phyloP scores from a whole-genome alignment of 129 eudicot genomes.

The Artemisia tridentata region DNA sequence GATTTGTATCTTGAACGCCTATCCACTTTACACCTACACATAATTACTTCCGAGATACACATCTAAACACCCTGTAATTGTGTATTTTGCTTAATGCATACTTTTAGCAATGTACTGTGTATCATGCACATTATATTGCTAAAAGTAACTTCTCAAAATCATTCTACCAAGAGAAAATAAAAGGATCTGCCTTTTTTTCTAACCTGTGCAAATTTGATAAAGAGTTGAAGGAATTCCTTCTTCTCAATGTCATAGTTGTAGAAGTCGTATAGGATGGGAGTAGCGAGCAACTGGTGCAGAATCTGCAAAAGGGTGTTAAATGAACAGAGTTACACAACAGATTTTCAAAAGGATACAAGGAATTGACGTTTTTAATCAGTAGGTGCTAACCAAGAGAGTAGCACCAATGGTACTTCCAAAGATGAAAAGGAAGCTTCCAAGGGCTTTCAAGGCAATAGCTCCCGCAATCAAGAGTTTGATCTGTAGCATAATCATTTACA shows the following conservation, averaged over 20 bases:
- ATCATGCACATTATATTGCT: neutral
- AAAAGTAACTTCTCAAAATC: neutral
- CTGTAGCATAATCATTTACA: conserved; percentile 34
- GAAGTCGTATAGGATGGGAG: conserved; percentile 85
- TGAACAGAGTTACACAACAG: neutral
- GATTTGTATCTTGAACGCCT: too few species aligned
- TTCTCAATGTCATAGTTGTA: conserved; percentile 82
- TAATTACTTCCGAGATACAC: too few species aligned
- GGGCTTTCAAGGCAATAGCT: conserved; percentile 58
- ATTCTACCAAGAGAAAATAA: neutral
- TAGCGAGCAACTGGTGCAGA: conserved; percentile 61
- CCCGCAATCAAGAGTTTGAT: conserved; percentile 67
- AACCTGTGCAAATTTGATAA: conserved; percentile 79
- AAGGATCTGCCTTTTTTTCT: conserved; percentile 9
- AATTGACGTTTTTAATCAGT: neutral
- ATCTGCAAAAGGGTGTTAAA: conserved; percentile 36
- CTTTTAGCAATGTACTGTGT: neutral
- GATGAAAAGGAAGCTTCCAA: conserved; percentile 75
- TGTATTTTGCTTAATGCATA: too few species aligned
- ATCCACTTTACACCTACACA: too few species aligned
- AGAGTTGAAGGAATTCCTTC: conserved; percentile 65
- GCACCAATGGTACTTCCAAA: conserved; percentile 85
- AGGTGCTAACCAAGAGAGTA: conserved; percentile 54
- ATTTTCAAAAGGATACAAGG: neutral
- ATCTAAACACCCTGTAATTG: too few species aligned